Percentiles rank a stretch among this genome's conserved stretches.
Conservation (phyloP, 140 eudicot genomes). For the Cichorium intybus region DNA sequence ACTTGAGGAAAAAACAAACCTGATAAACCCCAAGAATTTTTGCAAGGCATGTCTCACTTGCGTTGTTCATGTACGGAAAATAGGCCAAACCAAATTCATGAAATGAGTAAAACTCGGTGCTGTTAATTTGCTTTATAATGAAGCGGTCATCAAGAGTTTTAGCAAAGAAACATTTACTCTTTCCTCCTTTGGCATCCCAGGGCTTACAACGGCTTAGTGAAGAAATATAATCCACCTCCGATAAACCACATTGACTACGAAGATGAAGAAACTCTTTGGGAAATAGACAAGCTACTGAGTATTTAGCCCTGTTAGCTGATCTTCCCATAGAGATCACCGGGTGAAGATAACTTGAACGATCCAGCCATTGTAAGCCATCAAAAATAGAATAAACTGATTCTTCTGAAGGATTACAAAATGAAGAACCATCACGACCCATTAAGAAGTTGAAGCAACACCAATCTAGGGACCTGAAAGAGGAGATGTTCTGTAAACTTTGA, state of each 20-base stretch:
- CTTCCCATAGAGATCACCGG: slow-evolving; percentile 73
- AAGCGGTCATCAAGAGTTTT: slow-evolving; percentile 83
- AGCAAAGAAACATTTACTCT: slow-evolving; percentile 78
- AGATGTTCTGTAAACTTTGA: slow-evolving; percentile 29
- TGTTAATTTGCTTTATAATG: slow-evolving; percentile 73
- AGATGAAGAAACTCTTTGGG: slow-evolving; percentile 60
- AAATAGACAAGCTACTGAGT: slow-evolving; percentile 63
- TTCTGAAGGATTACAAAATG: slow-evolving; percentile 24
- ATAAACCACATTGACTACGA: slow-evolving; percentile 67
- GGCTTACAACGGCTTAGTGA: slow-evolving; percentile 72
- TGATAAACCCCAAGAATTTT: slow-evolving; percentile 86
- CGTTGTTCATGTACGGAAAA: slow-evolving; percentile 59
- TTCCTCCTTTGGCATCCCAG: slow-evolving; percentile 98
- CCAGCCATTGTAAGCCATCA: slow-evolving; percentile 47
- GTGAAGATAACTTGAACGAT: slow-evolving; percentile 47
- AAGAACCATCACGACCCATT: slow-evolving; percentile 38
- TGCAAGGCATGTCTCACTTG: slow-evolving; percentile 84
- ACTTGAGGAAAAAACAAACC: slow-evolving; percentile 35
- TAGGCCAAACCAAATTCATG: slow-evolving; percentile 62
- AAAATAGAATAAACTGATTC: slow-evolving; percentile 43
- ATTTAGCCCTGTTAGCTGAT: slow-evolving; percentile 39
- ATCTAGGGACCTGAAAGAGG: slow-evolving; percentile 40
- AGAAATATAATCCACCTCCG: slow-evolving; percentile 73
- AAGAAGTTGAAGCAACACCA: slow-evolving; percentile 40
- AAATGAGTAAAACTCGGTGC: slow-evolving; percentile 67